Percentiles rank a stretch among this genome's conserved stretches.
Conservation (phyloP, 1,284 basidiomycete species). For the Ustanciosporium gigantosporum region DNA sequence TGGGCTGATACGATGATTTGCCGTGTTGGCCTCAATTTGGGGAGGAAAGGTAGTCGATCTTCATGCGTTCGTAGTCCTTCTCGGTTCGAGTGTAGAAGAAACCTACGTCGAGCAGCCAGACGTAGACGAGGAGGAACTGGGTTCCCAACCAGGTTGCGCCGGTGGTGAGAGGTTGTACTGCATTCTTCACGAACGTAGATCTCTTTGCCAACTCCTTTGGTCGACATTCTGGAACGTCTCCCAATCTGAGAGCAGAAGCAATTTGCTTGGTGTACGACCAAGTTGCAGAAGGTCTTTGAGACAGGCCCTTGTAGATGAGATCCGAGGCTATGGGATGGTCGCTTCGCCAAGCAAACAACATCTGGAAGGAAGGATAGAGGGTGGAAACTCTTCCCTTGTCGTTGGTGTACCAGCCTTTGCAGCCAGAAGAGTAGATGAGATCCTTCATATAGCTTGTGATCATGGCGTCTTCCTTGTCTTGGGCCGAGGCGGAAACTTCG, state of each 20-base stretch:
- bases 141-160: not conserved
- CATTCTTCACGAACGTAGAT: not conserved
- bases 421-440: constrained; percentile 30
- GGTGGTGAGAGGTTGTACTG: not conserved
- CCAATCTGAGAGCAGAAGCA: constrained; percentile 7
- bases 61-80: not conserved
- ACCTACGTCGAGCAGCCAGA: constrained; percentile 7
- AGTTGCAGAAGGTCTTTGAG: not conserved
- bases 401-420: constrained; percentile 36
- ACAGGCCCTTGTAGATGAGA: constrained; percentile 6
- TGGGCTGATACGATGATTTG: no score
- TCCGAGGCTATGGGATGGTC: constrained; percentile 16
- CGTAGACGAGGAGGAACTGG: constrained; percentile 4
- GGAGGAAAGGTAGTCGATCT: no score
- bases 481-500: constrained; percentile 14
- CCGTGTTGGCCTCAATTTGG: no score
- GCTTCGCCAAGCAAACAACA: constrained; percentile 20
- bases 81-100: constrained; percentile 11
- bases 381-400: constrained; percentile 14
- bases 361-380: constrained; percentile 20
- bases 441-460: constrained; percentile 21
- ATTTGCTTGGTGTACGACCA: constrained; percentile 16
- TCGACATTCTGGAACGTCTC: constrained; percentile 23
- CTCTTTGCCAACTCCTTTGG: not conserved
- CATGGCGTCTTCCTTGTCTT: constrained; percentile 30